Percentiles rank a stretch among this genome's conserved stretches.
Evolutionary conservation across 169 alveolate species (phyloP).

Genomic region (Eimeria zaria): DNA sequence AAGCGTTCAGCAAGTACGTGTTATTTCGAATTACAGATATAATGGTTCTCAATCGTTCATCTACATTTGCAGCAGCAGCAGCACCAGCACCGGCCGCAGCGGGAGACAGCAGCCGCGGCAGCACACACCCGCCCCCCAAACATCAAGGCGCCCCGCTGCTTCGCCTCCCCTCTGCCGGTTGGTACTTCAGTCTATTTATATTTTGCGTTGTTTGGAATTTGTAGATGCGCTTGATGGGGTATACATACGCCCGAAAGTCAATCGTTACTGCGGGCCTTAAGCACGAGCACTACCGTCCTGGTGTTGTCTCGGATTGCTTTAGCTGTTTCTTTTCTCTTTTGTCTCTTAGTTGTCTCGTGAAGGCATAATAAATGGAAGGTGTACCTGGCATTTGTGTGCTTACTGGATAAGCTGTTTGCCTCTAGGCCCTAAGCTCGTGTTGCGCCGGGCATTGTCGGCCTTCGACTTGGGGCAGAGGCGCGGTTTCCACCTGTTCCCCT

Average conservation of each 20-base stretch:
- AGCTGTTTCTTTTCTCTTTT: background rate
- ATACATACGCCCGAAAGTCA: slow-evolving; percentile 27
- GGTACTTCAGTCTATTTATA: slow-evolving; percentile 26
- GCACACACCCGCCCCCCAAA: slow-evolving; percentile 76
- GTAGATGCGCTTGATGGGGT: slow-evolving; percentile 38
- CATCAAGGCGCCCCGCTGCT: slow-evolving; percentile 40
- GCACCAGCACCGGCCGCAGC: slow-evolving; percentile 34
- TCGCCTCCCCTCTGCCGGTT: slow-evolving; percentile 20
- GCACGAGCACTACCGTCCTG: slow-evolving; percentile 45
- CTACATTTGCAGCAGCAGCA: slow-evolving; percentile 30
- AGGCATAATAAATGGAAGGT: slow-evolving; percentile 36
- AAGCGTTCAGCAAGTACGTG: background rate
- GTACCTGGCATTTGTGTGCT: slow-evolving; percentile 15
- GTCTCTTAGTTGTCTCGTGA: slow-evolving; percentile 58
- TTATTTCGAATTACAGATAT: background rate
- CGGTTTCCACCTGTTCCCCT: slow-evolving; percentile 9
- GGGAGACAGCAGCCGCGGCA: slow-evolving; percentile 74
- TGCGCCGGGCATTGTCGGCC: slow-evolving; percentile 33
- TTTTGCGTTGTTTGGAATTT: background rate
- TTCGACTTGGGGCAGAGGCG: slow-evolving; percentile 49
- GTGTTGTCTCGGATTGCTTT: slow-evolving; percentile 52
- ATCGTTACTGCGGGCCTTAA: slow-evolving; percentile 38
- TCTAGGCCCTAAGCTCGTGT: slow-evolving; percentile 16
- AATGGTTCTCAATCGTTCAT: background rate
- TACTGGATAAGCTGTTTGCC: background rate